These are phyloP conservation scores for Neopestalotiopsis rosae DNA, from an alignment of 2,329 filamentous ascomycete species.

Conservation along the genomic window DNA sequence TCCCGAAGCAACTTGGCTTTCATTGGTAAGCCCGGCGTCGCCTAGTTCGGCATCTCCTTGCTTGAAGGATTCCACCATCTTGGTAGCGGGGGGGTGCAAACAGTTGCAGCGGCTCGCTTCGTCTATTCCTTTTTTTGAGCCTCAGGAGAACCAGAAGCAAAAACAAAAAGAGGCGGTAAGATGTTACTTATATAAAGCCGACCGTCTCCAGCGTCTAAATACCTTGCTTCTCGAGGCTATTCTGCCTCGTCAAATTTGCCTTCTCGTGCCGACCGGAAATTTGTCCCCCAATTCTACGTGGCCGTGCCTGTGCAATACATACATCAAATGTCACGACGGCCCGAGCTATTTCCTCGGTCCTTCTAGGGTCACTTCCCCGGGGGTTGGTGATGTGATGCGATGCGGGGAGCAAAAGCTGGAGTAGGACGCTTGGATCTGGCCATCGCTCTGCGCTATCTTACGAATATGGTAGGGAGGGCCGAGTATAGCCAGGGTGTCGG, in stretches of 20 bases:
- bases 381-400: background rate
- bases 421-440: background rate
- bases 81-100: background rate
- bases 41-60: slow-evolving; percentile 4
- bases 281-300: background rate
- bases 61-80: slow-evolving; percentile 2
- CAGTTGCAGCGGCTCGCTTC: background rate
- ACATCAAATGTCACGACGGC: background rate
- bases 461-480: slow-evolving; percentile 6
- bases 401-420: slow-evolving; percentile 9
- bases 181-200: background rate
- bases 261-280: background rate
- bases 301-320: background rate
- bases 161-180: background rate
- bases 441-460: background rate
- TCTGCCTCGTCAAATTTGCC: background rate
- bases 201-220: background rate
- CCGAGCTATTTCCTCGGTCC: slow-evolving; percentile 11
- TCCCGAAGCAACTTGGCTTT: background rate
- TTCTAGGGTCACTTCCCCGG: slow-evolving; percentile 9
- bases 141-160: background rate
- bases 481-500: slow-evolving; percentile 13
- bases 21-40: background rate
- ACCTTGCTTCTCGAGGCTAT: background rate
- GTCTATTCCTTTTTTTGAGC: background rate